Evolutionary conservation across 352 stramenopile species (phyloP).

Genomic region (Blastocystis sp.): DNA sequence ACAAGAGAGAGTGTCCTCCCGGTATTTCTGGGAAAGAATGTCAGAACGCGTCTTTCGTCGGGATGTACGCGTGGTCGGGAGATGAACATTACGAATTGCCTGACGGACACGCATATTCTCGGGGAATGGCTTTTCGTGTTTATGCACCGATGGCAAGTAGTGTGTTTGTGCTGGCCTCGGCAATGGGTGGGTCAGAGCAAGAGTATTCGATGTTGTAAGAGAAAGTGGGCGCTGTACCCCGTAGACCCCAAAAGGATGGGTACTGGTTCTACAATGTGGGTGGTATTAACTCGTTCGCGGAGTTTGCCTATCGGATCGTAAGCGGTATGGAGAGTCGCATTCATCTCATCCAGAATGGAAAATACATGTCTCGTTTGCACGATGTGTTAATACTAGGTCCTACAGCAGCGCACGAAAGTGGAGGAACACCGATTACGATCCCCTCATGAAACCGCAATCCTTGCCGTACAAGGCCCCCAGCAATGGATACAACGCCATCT

Average conservation of each 20-base stretch:
- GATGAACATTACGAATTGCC: conserved; percentile 5
- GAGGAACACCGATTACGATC: conserved; percentile 21
- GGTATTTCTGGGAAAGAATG: conserved; percentile 37
- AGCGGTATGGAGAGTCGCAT: background rate
- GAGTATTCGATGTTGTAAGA: conserved; percentile 52
- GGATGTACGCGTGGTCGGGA: conserved; percentile 9
- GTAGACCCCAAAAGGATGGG: conserved; percentile 21
- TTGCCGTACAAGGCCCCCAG: background rate
- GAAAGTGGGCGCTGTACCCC: background rate
- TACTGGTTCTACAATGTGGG: conserved; percentile 54
- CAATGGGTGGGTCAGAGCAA: background rate
- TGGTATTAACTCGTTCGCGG: background rate
- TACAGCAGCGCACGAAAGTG: conserved; percentile 3
- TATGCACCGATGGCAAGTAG: conserved; percentile 4
- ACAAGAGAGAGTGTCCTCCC: conserved; percentile 13
- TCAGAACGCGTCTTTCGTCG: conserved; percentile 23
- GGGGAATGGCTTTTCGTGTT: conserved; percentile 47
- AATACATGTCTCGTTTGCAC: background rate
- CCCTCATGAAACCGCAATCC: background rate
- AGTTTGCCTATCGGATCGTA: conserved; percentile 27
- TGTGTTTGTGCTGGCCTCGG: conserved; percentile 24
- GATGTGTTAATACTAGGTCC: background rate
- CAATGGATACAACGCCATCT: background rate
- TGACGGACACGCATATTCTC: conserved; percentile 23
- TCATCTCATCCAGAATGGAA: conserved; percentile 48